Evolutionary conservation across 768 basidiomycete species (phyloP).

Genomic region (Lentinus brumalis): DNA sequence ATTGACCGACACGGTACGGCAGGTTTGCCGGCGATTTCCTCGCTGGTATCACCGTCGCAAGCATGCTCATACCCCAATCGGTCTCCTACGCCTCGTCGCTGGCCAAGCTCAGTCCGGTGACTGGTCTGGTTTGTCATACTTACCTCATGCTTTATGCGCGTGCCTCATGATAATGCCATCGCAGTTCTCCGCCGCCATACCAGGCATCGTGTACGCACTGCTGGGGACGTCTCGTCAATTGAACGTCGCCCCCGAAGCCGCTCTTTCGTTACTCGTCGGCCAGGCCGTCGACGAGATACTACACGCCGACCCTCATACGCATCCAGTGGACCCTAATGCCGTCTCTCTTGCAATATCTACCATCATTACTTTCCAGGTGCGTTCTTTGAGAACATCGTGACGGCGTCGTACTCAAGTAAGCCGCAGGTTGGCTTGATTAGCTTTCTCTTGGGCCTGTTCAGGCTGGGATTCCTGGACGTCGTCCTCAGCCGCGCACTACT

Average conservation of each 20-base stretch:
- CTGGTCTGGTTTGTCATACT: conserved; percentile 72
- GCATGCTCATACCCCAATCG: conserved; percentile 83
- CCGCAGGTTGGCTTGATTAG: conserved; percentile 80
- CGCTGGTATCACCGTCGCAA: conserved; percentile 84
- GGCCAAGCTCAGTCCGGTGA: conserved; percentile 80
- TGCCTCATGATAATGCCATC: neutral
- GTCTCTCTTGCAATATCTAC: conserved; percentile 73
- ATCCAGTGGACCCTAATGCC: conserved; percentile 45
- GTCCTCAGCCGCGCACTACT: conserved; percentile 87
- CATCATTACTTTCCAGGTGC: conserved; percentile 81
- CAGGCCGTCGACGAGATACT: conserved; percentile 79
- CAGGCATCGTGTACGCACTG: conserved; percentile 87
- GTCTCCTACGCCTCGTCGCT: conserved; percentile 91
- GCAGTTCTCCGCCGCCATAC: conserved; percentile 84
- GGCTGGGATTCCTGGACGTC: conserved; percentile 92
- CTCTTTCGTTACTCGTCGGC: conserved; percentile 83
- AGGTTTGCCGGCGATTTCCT: conserved; percentile 74
- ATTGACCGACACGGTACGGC: neutral
- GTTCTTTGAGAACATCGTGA: conserved; percentile 11
- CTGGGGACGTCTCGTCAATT: conserved; percentile 83
- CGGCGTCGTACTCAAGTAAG: neutral
- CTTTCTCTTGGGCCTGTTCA: conserved; percentile 82
- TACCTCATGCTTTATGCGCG: neutral
- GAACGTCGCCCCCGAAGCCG: conserved; percentile 88
- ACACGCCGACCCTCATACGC: conserved; percentile 31